phyloP scores from a whole-genome alignment of 768 basidiomycete genomes.

The Tricholoma matsutake region DNA sequence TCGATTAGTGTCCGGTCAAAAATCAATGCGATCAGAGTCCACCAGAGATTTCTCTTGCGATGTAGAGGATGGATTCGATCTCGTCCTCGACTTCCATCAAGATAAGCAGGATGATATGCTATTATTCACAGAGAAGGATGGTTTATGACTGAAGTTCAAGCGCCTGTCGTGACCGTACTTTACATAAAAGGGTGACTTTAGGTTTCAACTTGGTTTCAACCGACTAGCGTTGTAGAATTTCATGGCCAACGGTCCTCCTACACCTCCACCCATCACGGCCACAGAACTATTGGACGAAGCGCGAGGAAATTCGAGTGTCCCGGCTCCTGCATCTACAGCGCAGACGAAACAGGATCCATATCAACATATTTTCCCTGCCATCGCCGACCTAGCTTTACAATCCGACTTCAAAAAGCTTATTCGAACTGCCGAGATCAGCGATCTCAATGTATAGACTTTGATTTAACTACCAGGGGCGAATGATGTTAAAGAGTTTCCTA shows the following conservation, averaged over 20 bases:
- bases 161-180: neutral
- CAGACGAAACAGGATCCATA: constrained; percentile 35
- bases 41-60: constrained; percentile 92
- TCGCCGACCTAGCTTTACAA: constrained; percentile 43
- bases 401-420: constrained; percentile 43
- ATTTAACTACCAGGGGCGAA: neutral
- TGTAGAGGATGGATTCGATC: constrained; percentile 86
- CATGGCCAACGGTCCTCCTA: constrained; percentile 61
- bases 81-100: constrained; percentile 68
- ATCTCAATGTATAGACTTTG: constrained; percentile 42
- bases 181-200: neutral
- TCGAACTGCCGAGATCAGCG: constrained; percentile 46
- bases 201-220: neutral
- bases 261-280: constrained; percentile 58
- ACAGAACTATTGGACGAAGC: constrained; percentile 56
- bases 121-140: neutral
- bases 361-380: constrained; percentile 41
- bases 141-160: neutral
- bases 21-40: constrained; percentile 16
- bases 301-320: constrained; percentile 21
- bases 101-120: neutral
- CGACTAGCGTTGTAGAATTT: constrained; percentile 5
- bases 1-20: constrained; percentile 9
- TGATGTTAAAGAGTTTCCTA: constrained; percentile 5
- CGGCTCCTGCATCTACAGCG: constrained; percentile 12